Percentiles rank a stretch among this genome's conserved stretches.
Evolutionary conservation across 768 basidiomycete genomes (phyloP).

Genomic region (Suillus subaureus): DNA sequence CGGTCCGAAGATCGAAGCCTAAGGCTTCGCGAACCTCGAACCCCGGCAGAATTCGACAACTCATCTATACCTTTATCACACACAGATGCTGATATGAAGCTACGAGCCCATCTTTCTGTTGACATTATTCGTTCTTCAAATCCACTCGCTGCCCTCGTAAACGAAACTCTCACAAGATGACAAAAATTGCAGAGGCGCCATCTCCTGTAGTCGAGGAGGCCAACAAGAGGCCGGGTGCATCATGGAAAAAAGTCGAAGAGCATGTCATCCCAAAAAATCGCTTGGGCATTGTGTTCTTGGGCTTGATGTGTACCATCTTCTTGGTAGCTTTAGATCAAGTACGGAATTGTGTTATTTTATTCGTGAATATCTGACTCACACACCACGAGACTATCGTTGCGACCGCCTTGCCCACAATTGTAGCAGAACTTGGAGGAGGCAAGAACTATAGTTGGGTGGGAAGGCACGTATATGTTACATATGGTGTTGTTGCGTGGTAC

Average conservation of each 20-base stretch:
- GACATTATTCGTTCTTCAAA: too few species aligned
- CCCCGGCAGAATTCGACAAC: not conserved
- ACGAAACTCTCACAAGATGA: not conserved
- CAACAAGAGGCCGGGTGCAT: constrained; percentile 28
- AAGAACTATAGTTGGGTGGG: constrained; percentile 54
- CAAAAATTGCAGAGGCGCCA: not conserved
- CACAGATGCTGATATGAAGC: not conserved
- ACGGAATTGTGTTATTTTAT: constrained; percentile 1
- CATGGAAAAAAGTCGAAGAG: constrained; percentile 42
- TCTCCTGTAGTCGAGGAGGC: not conserved
- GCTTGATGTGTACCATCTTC: constrained; percentile 46
- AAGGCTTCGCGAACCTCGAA: not conserved
- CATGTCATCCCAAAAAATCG: constrained; percentile 47
- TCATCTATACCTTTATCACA: not conserved
- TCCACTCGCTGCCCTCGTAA: not conserved
- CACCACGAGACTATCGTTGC: constrained; percentile 43
- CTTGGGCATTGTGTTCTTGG: constrained; percentile 43
- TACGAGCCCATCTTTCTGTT: not conserved
- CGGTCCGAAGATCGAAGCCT: not conserved
- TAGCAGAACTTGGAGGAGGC: constrained; percentile 44
- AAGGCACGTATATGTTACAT: constrained; percentile 29
- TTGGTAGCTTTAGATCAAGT: constrained; percentile 53
- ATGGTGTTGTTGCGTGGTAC: too few species aligned
- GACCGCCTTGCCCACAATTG: constrained; percentile 54
- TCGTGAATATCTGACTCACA: too few species aligned